phyloP scores from a whole-genome alignment of 2,329 filamentous ascomycete genomes.

The Ophiostoma sp. region DNA sequence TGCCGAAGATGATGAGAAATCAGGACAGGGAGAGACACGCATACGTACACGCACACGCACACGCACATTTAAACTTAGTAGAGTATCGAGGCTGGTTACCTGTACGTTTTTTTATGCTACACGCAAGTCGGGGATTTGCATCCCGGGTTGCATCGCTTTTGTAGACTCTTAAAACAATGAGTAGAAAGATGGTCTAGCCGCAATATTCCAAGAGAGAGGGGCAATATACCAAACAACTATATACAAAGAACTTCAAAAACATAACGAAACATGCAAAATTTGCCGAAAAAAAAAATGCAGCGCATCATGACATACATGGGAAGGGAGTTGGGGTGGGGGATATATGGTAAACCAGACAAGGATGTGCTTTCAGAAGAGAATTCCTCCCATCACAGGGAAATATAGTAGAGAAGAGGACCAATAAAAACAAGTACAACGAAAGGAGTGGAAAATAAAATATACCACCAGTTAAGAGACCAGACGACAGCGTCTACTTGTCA shows the following conservation, averaged over 20 bases:
- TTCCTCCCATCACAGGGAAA: background rate
- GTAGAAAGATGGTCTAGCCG: background rate
- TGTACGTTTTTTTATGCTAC: background rate
- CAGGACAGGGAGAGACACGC: background rate
- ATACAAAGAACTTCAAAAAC: background rate
- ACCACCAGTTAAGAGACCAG: background rate
- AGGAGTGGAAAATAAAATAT: background rate
- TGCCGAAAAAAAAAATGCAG: background rate
- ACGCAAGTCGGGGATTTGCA: background rate
- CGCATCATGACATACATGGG: background rate
- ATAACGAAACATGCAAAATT: background rate
- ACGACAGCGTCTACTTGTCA: conserved; percentile 39
- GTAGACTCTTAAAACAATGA: background rate
- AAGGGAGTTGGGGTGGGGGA: background rate
- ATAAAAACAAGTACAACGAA: background rate
- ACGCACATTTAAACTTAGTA: background rate
- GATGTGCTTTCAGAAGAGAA: background rate
- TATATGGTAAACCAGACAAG: background rate
- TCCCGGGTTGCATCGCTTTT: background rate
- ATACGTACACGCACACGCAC: background rate
- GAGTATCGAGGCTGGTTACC: background rate
- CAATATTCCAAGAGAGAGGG: background rate
- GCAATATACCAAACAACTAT: background rate
- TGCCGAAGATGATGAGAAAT: background rate
- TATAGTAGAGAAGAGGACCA: background rate